Conservation (phyloP, 371 early-diverging fungal species). For the Mortierella sp. region DNA sequence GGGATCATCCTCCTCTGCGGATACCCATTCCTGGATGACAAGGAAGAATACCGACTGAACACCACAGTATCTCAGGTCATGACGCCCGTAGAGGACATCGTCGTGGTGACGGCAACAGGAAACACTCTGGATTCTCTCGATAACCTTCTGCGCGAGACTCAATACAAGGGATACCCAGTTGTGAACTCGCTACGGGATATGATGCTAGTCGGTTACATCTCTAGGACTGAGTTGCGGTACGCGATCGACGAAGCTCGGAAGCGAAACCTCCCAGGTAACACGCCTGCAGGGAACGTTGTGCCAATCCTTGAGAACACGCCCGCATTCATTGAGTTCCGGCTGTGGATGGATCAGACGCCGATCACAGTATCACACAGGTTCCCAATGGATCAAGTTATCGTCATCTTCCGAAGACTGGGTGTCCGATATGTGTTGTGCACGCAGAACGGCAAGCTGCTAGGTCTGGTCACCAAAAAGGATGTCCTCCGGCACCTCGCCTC, state of each 20-base stretch:
- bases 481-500: conserved; percentile 63
- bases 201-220: conserved; percentile 79
- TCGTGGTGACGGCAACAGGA: conserved; percentile 62
- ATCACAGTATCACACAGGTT: conserved; percentile 69
- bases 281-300: conserved; percentile 55
- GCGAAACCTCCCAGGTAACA: conserved; percentile 47
- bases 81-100: conserved; percentile 66
- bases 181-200: conserved; percentile 61
- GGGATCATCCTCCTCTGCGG: conserved; percentile 79
- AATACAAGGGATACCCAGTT: conserved; percentile 82
- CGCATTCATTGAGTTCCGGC: conserved; percentile 65
- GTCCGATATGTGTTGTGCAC: conserved; percentile 70
- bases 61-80: conserved; percentile 68
- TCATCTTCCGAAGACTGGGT: conserved; percentile 80
- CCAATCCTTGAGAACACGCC: conserved; percentile 58
- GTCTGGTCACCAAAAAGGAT: conserved; percentile 79
- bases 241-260: conserved; percentile 65
- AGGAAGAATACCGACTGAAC: conserved; percentile 77
- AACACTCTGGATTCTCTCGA: conserved; percentile 64
- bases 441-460: conserved; percentile 64
- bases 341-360: conserved; percentile 81
- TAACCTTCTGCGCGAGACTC: conserved; percentile 58
- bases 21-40: conserved; percentile 90
- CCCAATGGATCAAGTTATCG: conserved; percentile 80
- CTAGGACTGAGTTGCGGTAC: conserved; percentile 73